These are phyloP conservation scores for Neonothopanus nambi DNA, from an alignment of 1,284 basidiomycete species.

Conservation along the genomic window DNA sequence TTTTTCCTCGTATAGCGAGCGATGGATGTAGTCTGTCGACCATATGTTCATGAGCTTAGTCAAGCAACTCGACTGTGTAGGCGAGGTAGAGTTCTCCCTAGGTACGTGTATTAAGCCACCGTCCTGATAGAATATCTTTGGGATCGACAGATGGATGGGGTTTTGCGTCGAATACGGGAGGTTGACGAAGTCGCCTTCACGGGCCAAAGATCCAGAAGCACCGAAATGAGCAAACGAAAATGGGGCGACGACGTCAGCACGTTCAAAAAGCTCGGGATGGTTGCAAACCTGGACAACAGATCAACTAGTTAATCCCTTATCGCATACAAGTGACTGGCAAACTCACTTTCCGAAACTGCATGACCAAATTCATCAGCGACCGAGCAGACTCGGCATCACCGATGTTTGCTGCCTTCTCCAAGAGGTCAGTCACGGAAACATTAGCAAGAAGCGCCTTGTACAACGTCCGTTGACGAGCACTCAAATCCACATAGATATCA, in stretches of 20 bases:
- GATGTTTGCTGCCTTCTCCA: conserved; percentile 90
- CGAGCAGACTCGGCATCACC: conserved; percentile 89
- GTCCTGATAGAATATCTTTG: conserved; percentile 78
- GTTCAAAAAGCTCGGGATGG: conserved; percentile 97
- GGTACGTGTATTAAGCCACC: conserved; percentile 78
- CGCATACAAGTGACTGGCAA: background rate
- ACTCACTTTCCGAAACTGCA: conserved; percentile 97
- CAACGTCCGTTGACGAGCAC: conserved; percentile 90
- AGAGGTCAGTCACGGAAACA: conserved; percentile 92
- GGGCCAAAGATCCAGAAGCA: conserved; percentile 75
- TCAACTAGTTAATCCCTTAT: background rate
- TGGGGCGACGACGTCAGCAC: conserved; percentile 93
- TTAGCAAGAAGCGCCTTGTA: conserved; percentile 91
- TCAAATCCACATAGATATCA: conserved; percentile 94
- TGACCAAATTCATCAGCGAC: conserved; percentile 98
- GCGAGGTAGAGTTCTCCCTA: conserved; percentile 52
- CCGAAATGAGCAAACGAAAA: conserved; percentile 89
- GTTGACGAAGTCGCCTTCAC: conserved; percentile 85
- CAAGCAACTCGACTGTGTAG: conserved; percentile 61
- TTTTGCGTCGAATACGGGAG: conserved; percentile 87
- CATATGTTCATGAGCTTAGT: conserved; percentile 89
- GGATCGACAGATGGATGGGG: conserved; percentile 81
- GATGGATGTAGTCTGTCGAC: conserved; percentile 79
- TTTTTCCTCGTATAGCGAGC: conserved; percentile 65
- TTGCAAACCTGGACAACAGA: conserved; percentile 80